Conservation (phyloP, 1,139 yeast species). For the Yamadazyma atmosphaerica region DNA sequence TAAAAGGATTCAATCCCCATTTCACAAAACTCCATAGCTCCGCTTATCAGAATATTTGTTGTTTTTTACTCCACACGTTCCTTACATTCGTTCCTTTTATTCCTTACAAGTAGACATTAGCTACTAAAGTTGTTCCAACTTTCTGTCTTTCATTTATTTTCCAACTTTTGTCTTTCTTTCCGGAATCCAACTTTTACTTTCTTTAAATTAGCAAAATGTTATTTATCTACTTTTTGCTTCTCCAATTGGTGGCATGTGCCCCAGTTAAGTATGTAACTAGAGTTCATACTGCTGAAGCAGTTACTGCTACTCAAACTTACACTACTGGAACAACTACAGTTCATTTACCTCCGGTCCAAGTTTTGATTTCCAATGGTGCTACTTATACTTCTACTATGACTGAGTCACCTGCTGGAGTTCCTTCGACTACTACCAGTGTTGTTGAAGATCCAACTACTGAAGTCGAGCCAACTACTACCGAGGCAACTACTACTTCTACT, state of each 20-base stretch:
- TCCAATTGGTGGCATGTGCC: conserved; percentile 27
- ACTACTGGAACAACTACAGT: conserved; percentile 62
- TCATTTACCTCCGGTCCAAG: conserved; percentile 68
- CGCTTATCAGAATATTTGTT: neutral
- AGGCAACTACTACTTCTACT: no score
- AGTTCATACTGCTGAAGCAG: conserved; percentile 61
- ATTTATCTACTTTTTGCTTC: conserved; percentile 20
- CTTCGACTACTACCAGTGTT: conserved; percentile 33
- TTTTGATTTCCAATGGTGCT: conserved; percentile 59
- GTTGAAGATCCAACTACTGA: conserved; percentile 14
- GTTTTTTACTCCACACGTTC: neutral
- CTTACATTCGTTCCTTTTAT: neutral
- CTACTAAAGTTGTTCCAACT: no score
- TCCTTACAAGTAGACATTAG: no score
- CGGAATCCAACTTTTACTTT: conserved; percentile 2
- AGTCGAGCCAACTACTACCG: conserved; percentile 2
- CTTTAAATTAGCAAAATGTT: conserved; percentile 10
- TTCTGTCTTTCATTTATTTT: neutral
- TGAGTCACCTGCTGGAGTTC: conserved; percentile 32
- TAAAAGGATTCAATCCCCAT: no score
- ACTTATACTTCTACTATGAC: conserved; percentile 60
- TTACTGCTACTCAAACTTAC: conserved; percentile 52
- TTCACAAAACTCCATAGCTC: no score
- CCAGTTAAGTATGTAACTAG: conserved; percentile 54
- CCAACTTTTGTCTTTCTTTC: conserved; percentile 1